Evolutionary conservation across 2,329 filamentous ascomycete species (phyloP), one percentile per base, ranked within the genome.

Genomic region (Botrytis galanthina): DNA sequence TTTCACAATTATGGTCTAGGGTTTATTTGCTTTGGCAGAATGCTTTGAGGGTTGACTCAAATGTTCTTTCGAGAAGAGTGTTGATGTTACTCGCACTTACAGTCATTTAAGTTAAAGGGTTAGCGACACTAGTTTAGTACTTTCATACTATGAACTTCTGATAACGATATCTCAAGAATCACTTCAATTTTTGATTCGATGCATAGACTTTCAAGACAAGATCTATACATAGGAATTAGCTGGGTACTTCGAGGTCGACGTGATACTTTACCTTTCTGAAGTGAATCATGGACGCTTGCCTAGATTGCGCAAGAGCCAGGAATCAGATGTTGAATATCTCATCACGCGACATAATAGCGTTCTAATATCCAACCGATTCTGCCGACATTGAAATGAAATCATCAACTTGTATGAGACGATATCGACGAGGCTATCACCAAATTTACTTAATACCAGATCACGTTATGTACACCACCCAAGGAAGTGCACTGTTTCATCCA

Each of bases 181-280:
- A 32, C 20, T 32, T 42, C n/a, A 0, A 1, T 2, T 26, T 16
- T 9, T 5, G 4, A n/a, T 22, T 42, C 1, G 29, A 1, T 32
- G 14, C 2, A 7, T 14, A 22, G 16, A n/a, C 1, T 16, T 29
- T 32, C 0, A 0, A 22, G 4, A 4, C 32, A 0, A 29, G 0
- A 57, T 16, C 9, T 3, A 18, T 57, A 18, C 7, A 4, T 57
- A 18, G 9, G 5, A 4, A 29, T 32, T 6, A 29, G 3, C 8
- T 16, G 14, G 51, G 5, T 0, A 18, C 18, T 18, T 57, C 1
- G 3, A 57, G n/a, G 14, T 3, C 16, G n/a, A 29, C 14, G 6
- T 57, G n/a, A 57, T 6, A 4, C 16, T 29, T 18, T 4, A 9
- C 32, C 6, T 57, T 57, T 29, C n/a, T 18, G 7, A 9, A 9